phyloP scores from a whole-genome alignment of 169 alveolate species.

The Plasmodium knowlesi region DNA sequence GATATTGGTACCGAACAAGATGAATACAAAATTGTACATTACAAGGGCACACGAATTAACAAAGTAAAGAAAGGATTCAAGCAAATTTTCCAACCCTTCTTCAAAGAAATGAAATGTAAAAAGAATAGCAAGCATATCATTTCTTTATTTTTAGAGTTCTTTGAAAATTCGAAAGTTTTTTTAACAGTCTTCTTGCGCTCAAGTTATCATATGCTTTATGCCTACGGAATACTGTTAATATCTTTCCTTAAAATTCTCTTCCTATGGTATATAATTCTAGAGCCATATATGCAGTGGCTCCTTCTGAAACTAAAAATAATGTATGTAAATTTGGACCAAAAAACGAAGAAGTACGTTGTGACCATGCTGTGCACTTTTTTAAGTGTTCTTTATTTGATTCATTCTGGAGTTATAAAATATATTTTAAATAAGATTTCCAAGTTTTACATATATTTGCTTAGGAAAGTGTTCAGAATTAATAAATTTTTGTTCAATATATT shows the following conservation, averaged over 20 bases:
- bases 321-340: slow-evolving; percentile 13
- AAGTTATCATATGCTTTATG: slow-evolving; percentile 13
- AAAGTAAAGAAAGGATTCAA: slow-evolving; percentile 10
- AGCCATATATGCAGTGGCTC: slow-evolving; percentile 45
- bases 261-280: slow-evolving; percentile 55
- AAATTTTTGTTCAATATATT: slow-evolving; percentile 22
- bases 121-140: slow-evolving; percentile 4
- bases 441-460: slow-evolving; percentile 18
- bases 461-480: slow-evolving; percentile 41
- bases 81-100: slow-evolving; percentile 11
- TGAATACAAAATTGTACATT: slow-evolving; percentile 4
- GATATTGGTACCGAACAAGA: neutral
- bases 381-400: slow-evolving; percentile 3
- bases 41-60: neutral
- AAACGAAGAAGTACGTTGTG: slow-evolving; percentile 38
- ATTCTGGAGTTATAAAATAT: slow-evolving; percentile 30
- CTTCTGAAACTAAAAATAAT: slow-evolving; percentile 28
- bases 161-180: slow-evolving; percentile 43
- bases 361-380: neutral
- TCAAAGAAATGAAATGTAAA: slow-evolving; percentile 12
- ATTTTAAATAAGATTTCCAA: slow-evolving; percentile 36
- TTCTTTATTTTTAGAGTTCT: slow-evolving; percentile 49
- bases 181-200: slow-evolving; percentile 7
- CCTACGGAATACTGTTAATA: slow-evolving; percentile 63
- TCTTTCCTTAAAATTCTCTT: slow-evolving; percentile 34